Conservation (phyloP, 768 basidiomycete species). For the Lactarius sanguifluus region DNA sequence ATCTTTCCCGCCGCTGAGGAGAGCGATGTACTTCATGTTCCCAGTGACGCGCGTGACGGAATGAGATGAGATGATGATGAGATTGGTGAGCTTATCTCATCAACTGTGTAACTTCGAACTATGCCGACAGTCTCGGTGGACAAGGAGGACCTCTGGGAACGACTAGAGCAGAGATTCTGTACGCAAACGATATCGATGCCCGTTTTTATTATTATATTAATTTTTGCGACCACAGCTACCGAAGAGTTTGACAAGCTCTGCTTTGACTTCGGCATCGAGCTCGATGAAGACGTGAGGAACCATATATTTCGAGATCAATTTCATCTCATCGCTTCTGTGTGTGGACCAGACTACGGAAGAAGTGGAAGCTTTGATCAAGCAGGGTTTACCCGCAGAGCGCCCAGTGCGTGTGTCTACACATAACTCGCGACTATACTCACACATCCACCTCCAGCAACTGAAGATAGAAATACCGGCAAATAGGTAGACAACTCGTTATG, state of each 20-base stretch:
- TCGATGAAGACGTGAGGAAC: constrained; percentile 89
- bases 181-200: constrained; percentile 31
- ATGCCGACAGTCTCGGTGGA: constrained; percentile 98
- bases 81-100: constrained; percentile 5
- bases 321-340: constrained; percentile 11
- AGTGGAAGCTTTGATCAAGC: constrained; percentile 77
- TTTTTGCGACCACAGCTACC: constrained; percentile 55
- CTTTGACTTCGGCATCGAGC: constrained; percentile 96
- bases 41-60: background rate
- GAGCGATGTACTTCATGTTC: constrained; percentile 85
- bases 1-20: constrained; percentile 98
- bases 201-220: background rate
- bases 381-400: constrained; percentile 81
- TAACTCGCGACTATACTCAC: constrained; percentile 14
- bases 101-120: constrained; percentile 15
- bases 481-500: constrained; percentile 48
- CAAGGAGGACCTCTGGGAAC: constrained; percentile 90
- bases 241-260: constrained; percentile 94
- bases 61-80: background rate
- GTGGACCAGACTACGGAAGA: constrained; percentile 76
- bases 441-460: constrained; percentile 64
- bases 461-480: constrained; percentile 99
- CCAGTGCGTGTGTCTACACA: constrained; percentile 51
- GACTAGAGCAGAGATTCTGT: constrained; percentile 85
- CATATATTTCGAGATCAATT: background rate